A percentile compares a stretch with the other conserved stretches of the same genome.
Conservation (phyloP, 306 rosid species). For the Aeschynomene evenia region DNA sequence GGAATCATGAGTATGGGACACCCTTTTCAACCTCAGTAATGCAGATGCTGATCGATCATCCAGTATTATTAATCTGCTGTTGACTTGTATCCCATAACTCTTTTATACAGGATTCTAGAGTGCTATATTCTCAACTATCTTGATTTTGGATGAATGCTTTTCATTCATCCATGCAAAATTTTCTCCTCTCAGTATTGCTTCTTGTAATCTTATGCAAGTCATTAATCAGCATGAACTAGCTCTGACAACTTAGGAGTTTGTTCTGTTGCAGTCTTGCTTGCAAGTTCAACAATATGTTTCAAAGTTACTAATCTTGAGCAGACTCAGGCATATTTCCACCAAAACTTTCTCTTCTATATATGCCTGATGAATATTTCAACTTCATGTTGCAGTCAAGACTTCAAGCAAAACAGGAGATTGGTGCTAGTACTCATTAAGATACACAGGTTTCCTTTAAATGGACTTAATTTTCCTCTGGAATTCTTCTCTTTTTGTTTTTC, state of each 20-base stretch:
- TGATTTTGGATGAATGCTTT: background rate
- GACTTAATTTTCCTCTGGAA: background rate
- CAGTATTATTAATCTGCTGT: background rate
- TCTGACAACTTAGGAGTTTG: background rate
- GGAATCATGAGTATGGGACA: background rate
- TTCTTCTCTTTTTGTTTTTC: background rate
- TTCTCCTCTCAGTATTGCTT: constrained; percentile 16
- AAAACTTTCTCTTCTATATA: background rate
- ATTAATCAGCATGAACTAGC: background rate
- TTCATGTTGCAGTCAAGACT: constrained; percentile 73
- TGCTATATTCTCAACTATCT: background rate
- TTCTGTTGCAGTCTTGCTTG: constrained; percentile 15
- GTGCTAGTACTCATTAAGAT: constrained; percentile 71
- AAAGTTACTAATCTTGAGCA: background rate
- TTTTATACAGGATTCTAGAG: background rate
- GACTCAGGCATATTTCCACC: background rate
- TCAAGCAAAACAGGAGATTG: constrained; percentile 92
- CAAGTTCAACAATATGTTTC: background rate
- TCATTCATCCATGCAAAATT: background rate
- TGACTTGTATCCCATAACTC: background rate
- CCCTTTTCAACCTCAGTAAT: background rate
- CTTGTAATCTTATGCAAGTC: background rate
- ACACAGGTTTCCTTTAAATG: constrained; percentile 64
- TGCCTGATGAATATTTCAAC: constrained; percentile 12
- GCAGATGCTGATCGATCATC: background rate